Conservation (phyloP, 2,329 filamentous ascomycete genomes). For the Hypoxylon sp. region DNA sequence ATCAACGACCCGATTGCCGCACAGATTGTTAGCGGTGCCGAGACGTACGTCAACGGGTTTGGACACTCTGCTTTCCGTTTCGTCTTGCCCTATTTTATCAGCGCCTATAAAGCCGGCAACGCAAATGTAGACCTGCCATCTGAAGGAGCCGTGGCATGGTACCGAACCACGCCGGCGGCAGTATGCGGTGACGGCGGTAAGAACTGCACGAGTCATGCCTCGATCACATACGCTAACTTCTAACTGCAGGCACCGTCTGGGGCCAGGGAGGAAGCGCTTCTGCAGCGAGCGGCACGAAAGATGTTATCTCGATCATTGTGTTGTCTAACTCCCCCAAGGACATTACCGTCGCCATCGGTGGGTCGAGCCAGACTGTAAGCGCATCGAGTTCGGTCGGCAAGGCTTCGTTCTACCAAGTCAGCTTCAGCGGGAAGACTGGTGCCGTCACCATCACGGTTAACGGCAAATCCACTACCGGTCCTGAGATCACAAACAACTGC, state of each 20-base stretch:
- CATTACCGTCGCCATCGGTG: constrained; percentile 59
- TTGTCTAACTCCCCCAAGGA: constrained; percentile 53
- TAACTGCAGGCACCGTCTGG: constrained; percentile 56
- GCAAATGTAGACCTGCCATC: constrained; percentile 49
- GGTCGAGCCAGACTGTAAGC: constrained; percentile 51
- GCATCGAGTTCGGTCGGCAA: constrained; percentile 51
- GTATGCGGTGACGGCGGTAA: constrained; percentile 58
- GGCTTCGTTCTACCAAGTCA: constrained; percentile 57
- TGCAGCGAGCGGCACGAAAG: constrained; percentile 57
- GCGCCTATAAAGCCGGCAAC: constrained; percentile 64
- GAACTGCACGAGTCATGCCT: constrained; percentile 4
- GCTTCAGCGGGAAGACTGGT: constrained; percentile 58
- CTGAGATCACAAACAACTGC: constrained; percentile 55
- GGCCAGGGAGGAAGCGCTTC: constrained; percentile 56
- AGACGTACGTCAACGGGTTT: constrained; percentile 63
- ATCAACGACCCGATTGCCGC: constrained; percentile 62
- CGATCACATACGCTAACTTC: constrained; percentile 19
- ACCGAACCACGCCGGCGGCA: constrained; percentile 49
- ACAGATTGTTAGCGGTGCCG: constrained; percentile 63
- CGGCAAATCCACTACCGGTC: constrained; percentile 57
- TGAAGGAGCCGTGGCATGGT: constrained; percentile 52
- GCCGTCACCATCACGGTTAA: constrained; percentile 58
- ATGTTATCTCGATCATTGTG: constrained; percentile 62
- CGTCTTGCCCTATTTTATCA: constrained; percentile 65
- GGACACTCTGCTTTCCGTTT: constrained; percentile 65